Evolutionary conservation across 2,329 filamentous ascomycete species (phyloP).

Genomic region (Pestalotiopsis sp.): DNA sequence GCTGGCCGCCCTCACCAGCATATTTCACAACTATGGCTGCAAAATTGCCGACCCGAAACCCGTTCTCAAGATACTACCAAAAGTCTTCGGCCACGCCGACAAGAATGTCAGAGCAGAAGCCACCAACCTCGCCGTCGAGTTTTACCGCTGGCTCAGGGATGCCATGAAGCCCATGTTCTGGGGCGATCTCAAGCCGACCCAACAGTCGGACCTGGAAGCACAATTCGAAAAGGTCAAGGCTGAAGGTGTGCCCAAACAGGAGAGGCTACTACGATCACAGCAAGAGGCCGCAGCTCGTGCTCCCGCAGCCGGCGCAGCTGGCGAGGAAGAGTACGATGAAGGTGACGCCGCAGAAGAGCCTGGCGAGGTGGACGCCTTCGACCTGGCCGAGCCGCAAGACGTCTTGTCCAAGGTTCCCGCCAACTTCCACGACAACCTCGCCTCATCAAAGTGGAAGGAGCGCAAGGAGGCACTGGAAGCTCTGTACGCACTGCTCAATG

Average conservation of each 20-base stretch:
- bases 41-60: constrained; percentile 93
- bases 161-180: constrained; percentile 99
- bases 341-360: constrained; percentile 61
- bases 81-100: constrained; percentile 92
- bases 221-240: constrained; percentile 92
- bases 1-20: constrained; percentile 66
- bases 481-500: constrained; percentile 73
- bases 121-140: constrained; percentile 85
- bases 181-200: constrained; percentile 90
- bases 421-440: constrained; percentile 79
- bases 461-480: constrained; percentile 91
- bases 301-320: constrained; percentile 59
- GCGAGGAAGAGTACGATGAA: constrained; percentile 56
- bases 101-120: constrained; percentile 97
- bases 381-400: constrained; percentile 84
- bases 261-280: constrained; percentile 83
- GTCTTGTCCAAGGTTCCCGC: constrained; percentile 78
- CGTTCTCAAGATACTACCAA: constrained; percentile 82
- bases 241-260: constrained; percentile 84
- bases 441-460: constrained; percentile 97
- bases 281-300: constrained; percentile 79
- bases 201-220: constrained; percentile 90
- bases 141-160: constrained; percentile 95
- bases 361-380: constrained; percentile 76
- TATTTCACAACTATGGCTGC: constrained; percentile 93